Conservation (phyloP, 352 stramenopile genomes). For the Thalassiosira livingstoniorum region DNA sequence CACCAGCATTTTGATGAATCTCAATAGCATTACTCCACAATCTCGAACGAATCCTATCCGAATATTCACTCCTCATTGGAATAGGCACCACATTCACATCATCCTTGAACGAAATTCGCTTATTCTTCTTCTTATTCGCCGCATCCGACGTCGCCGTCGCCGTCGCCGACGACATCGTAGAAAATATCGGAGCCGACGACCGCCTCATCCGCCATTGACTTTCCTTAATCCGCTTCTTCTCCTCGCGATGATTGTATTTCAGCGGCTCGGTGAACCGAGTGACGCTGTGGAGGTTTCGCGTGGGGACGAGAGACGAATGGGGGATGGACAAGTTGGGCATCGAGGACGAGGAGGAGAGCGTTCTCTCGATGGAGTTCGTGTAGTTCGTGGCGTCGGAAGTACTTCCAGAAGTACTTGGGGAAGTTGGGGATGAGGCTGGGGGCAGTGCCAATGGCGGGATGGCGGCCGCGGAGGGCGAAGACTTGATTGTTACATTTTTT, state of each 20-base stretch:
- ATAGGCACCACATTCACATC: slow-evolving; percentile 71
- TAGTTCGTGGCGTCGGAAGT: too few relatives aligned
- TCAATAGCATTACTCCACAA: slow-evolving; percentile 62
- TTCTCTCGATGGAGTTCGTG: too few relatives aligned
- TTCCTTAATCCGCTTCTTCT: not conserved
- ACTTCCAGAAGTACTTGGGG: not conserved
- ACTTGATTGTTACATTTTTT: too few relatives aligned
- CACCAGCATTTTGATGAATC: slow-evolving; percentile 50
- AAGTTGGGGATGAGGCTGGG: not conserved
- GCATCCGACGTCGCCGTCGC: slow-evolving; percentile 4
- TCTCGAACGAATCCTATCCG: slow-evolving; percentile 53
- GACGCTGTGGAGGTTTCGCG: slow-evolving; percentile 13
- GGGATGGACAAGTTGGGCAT: too few relatives aligned
- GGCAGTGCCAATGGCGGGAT: not conserved
- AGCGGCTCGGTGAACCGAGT: slow-evolving; percentile 14
- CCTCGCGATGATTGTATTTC: slow-evolving; percentile 29
- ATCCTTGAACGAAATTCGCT: slow-evolving; percentile 55
- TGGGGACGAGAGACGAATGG: too few relatives aligned
- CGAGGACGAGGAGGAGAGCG: too few relatives aligned
- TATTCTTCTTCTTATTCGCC: slow-evolving; percentile 39
- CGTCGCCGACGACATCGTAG: not conserved
- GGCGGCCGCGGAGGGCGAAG: too few relatives aligned
- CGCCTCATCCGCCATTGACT: not conserved
- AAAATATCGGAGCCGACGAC: not conserved
- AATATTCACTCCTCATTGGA: slow-evolving; percentile 70